Evolutionary conservation across 306 rosid genomes (phyloP), one percentile per base, ranked within the genome.

Genomic region (Biancaea sappan): DNA sequence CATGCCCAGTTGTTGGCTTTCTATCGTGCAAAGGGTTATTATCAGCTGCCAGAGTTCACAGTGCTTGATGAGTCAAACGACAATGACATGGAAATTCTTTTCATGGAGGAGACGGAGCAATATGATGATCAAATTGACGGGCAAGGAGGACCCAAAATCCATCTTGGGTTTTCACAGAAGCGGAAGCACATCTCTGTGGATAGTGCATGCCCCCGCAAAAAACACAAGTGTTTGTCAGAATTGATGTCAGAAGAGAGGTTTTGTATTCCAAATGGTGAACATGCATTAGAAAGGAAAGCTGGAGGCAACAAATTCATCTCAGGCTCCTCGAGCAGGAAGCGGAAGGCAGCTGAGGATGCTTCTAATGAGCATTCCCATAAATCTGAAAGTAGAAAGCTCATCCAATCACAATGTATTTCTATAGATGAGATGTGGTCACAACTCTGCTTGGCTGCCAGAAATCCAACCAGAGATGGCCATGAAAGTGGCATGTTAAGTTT

Each of bases 1-100:
- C 78, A 31, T 56, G 85, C 95, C 29, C 91, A 86, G 61, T 77
- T 91, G 72, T 71, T 37, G 66, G 82, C 96, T 37, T 89, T 88
- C 68, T 71, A 63, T 84, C 82, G 73, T 8, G 82, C 83, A 73
- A 93, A 93, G 71, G 98, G 97, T 64, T 85, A 83, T 85, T 60
- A 80, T 44, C 76, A 75, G 52, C 81, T 91, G 64, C 87, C 93
- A 21, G 90, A 84, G 80, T 88, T 86, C 53, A 35, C 47, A 59
- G 15, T 67, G 66, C 80, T 69, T 71, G 87, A 61, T 43, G 83
- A 79, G 46, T 79, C 86, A 54, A 72, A 81, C 14, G 84, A 78
- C 29, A 69, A 64, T 77, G 89, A 82, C 65, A 81, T 65, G 48
- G 89, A 86, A 18, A 26, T 66, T 48, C 72, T 29, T 9, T 21